phyloP scores from a whole-genome alignment of 371 early-diverging fungal genomes.

The Cokeromyces recurvatus region DNA sequence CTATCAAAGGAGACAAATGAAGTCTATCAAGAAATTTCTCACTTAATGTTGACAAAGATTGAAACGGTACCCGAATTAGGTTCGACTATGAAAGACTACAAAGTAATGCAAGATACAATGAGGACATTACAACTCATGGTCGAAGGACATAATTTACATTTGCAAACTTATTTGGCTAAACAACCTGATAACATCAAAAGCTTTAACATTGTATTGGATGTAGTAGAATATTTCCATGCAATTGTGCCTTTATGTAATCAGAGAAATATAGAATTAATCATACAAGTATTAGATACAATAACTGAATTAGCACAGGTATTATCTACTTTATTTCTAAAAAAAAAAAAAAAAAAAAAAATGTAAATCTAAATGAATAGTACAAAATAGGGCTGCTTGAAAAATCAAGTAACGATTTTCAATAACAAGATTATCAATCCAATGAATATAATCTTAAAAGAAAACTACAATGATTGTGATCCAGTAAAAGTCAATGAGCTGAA shows the following conservation, averaged over 20 bases:
- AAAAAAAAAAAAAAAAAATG: too few relatives aligned
- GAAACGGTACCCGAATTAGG: slow-evolving; percentile 26
- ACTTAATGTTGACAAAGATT: slow-evolving; percentile 18
- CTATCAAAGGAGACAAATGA: not conserved
- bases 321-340: not conserved
- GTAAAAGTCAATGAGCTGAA: slow-evolving; percentile 35
- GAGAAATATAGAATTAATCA: slow-evolving; percentile 41
- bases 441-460: slow-evolving; percentile 42
- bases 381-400: slow-evolving; percentile 27
- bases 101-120: slow-evolving; percentile 44
- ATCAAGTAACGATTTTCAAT: slow-evolving; percentile 46
- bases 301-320: slow-evolving; percentile 51
- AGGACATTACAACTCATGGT: slow-evolving; percentile 51
- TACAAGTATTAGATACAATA: slow-evolving; percentile 54
- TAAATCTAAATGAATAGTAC: too few relatives aligned
- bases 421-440: slow-evolving; percentile 50
- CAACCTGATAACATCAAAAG: slow-evolving; percentile 58
- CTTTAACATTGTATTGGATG: slow-evolving; percentile 51
- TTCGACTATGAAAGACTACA: slow-evolving; percentile 29
- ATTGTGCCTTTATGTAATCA: slow-evolving; percentile 41
- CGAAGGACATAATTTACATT: slow-evolving; percentile 50
- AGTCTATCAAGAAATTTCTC: slow-evolving; percentile 11
- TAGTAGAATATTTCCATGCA: slow-evolving; percentile 52
- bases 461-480: slow-evolving; percentile 23
- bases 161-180: slow-evolving; percentile 48